A percentile compares a stretch with the other conserved stretches of the same genome.
Conservation (phyloP, 2,329 filamentous ascomycete genomes). For the Diaporthe vaccinii region DNA sequence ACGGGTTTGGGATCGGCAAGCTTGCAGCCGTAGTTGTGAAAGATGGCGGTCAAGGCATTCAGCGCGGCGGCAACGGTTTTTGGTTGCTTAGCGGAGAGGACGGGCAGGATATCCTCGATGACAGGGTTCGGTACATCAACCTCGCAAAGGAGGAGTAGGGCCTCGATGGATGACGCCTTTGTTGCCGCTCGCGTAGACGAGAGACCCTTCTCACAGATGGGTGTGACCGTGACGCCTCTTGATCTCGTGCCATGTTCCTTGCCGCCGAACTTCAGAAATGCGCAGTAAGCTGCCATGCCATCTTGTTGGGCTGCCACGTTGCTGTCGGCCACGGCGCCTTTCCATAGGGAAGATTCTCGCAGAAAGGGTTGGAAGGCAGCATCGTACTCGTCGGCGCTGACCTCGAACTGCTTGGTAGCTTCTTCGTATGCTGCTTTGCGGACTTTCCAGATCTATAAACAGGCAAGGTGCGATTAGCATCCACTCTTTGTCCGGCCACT, state of each 20-base stretch:
- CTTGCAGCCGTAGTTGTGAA: constrained; percentile 96
- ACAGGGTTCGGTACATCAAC: constrained; percentile 87
- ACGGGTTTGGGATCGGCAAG: constrained; percentile 93
- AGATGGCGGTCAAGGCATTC: constrained; percentile 83
- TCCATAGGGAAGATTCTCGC: constrained; percentile 89
- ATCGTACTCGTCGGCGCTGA: constrained; percentile 86
- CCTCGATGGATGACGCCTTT: constrained; percentile 89
- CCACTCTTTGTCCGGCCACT: not conserved
- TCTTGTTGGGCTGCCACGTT: constrained; percentile 98
- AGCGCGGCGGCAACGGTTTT: constrained; percentile 84
- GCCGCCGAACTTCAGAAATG: constrained; percentile 93
- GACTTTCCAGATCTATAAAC: constrained; percentile 87
- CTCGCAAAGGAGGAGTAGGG: constrained; percentile 89
- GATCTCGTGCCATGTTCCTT: constrained; percentile 84
- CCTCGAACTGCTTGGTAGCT: constrained; percentile 86
- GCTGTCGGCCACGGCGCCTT: constrained; percentile 90
- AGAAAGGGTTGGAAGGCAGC: constrained; percentile 90
- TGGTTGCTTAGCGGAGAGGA: constrained; percentile 88
- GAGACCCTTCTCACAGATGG: constrained; percentile 92
- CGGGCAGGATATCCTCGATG: constrained; percentile 89
- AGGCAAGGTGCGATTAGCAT: not conserved
- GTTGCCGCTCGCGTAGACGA: constrained; percentile 88
- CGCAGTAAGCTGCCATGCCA: constrained; percentile 86
- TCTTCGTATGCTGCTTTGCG: constrained; percentile 96
- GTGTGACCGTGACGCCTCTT: constrained; percentile 78